Evolutionary conservation across 2,329 filamentous ascomycete species (phyloP), one percentile per base, ranked within the genome.

Genomic region (Diatrype stigma): DNA sequence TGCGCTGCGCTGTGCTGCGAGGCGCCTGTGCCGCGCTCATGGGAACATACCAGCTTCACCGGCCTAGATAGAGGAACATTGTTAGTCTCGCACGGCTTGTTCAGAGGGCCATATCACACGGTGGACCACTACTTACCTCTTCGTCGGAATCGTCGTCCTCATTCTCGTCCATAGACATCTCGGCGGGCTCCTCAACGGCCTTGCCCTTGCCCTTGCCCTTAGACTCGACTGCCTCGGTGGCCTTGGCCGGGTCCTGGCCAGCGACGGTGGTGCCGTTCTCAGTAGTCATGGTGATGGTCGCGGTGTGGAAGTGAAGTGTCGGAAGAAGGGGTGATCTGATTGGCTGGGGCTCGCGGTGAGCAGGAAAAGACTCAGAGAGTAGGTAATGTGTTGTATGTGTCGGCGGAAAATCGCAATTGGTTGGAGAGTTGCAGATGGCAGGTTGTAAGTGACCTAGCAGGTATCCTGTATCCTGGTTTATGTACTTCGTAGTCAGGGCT

Each of bases 191-290:
- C 59, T 73, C 71, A 47, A 75, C 67, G 46, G 82, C 80, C 38
- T 74, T 67, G 38, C 82, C 85, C 79, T 96, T 96, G 76, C 90
- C 90, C 80, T 96, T 96, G 73, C 89, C 90, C 80, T 96, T 96
- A 70, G 77, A 74, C 64, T 83, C 78, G 55, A 75, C 67, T 55
- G 70, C 66, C 56, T 75, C 68, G 56, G 68, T 65, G 61, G 66
- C 62, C 58, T 66, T 65, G 61, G 76, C 65, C 64, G 72, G 63
- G 62, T 75, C 70, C 62, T 74, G 64, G 50, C 60, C 62, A 46
- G 78, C 71, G 66, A 75, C 67, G 56, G 74, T 76, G 59, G 73
- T 65, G 57, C 71, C 71, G 72, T 78, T 79, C 59, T 76, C 72
- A 63, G 67, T 65, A 57, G 77, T 70, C 77, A 82, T 79, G 65